These are phyloP conservation scores for Bothriochloa decipiens DNA, from an alignment of 176 grass and related monocot genomes.

Conservation along the genomic window DNA sequence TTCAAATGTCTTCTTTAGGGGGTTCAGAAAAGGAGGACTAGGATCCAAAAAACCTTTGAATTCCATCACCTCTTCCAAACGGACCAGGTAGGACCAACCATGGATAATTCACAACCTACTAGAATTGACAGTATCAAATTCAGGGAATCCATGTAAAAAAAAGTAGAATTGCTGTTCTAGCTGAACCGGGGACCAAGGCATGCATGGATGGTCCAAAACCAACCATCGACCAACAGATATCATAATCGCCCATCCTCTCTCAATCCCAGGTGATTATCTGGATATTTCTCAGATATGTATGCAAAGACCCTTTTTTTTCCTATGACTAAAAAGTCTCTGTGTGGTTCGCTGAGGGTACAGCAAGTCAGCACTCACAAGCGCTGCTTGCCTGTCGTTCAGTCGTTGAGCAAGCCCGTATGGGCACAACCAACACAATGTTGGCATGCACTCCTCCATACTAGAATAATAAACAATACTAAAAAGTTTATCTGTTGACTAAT, in stretches of 20 bases:
- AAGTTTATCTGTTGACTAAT: not conserved
- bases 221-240: slow-evolving; percentile 8
- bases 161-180: not conserved
- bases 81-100: not conserved
- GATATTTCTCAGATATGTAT: not conserved
- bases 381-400: slow-evolving; percentile 18
- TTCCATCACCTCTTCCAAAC: not conserved
- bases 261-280: not conserved
- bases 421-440: slow-evolving; percentile 36
- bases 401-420: slow-evolving; percentile 26
- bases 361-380: slow-evolving; percentile 8
- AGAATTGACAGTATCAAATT: not conserved
- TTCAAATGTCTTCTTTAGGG: not conserved
- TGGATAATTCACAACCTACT: not conserved
- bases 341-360: slow-evolving; percentile 21
- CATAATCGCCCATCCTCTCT: not conserved
- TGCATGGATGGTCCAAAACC: not conserved
- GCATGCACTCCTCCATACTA: slow-evolving; percentile 1
- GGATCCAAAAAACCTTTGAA: not conserved
- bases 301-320: too few species aligned
- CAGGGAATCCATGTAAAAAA: not conserved
- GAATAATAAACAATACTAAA: not conserved
- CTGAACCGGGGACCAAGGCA: not conserved
- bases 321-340: not conserved
- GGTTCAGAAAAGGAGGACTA: too few species aligned